Conservation (phyloP, 148 eudicot species). For the Camellia sinensis region DNA sequence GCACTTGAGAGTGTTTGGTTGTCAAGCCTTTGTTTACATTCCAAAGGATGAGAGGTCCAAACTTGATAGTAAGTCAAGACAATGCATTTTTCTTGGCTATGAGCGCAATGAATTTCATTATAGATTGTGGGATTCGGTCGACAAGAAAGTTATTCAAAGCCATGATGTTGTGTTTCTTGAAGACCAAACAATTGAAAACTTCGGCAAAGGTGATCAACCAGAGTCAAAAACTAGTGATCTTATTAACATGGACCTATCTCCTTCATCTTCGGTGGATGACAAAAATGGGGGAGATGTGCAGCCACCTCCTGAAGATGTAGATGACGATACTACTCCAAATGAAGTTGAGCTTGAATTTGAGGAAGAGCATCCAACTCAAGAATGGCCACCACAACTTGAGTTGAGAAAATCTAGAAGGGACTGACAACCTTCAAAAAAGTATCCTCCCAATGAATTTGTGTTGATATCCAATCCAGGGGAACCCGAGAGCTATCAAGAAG, state of each 20-base stretch:
- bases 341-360: background rate
- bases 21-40: too few relatives aligned
- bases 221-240: background rate
- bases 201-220: background rate
- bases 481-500: background rate
- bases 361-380: background rate
- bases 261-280: too few relatives aligned
- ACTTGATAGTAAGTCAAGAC: background rate
- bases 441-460: background rate
- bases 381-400: background rate
- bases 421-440: background rate
- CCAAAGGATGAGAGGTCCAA: too few relatives aligned
- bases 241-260: too few relatives aligned
- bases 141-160: background rate
- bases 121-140: background rate
- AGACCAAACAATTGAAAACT: background rate
- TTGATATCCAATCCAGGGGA: background rate
- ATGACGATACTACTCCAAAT: background rate
- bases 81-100: background rate
- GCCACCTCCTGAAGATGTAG: background rate
- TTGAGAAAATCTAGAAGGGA: background rate
- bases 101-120: background rate
- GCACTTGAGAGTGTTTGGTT: background rate
- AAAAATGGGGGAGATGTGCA: background rate
- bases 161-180: background rate